Evolutionary conservation across 352 stramenopile species (phyloP).

Genomic region (Globisporangium rhizosaccharum): DNA sequence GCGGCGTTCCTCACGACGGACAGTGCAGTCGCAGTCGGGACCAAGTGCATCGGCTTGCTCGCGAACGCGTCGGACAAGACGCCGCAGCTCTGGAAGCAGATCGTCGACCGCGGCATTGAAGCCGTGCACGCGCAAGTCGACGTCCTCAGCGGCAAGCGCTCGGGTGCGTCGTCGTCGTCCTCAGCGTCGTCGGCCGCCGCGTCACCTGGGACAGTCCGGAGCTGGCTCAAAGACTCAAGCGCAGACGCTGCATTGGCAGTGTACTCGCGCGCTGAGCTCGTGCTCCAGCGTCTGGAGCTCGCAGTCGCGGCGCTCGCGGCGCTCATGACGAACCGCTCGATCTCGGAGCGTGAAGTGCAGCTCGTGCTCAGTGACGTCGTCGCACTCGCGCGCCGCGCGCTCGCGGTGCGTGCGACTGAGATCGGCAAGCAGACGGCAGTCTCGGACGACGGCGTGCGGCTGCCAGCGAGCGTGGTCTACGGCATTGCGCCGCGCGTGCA

Average conservation of each 20-base stretch:
- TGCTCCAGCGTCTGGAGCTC: constrained; percentile 33
- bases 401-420: constrained; percentile 59
- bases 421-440: constrained; percentile 78
- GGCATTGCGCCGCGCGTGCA: constrained; percentile 59
- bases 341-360: constrained; percentile 78
- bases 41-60: constrained; percentile 41
- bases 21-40: constrained; percentile 17
- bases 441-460: constrained; percentile 68
- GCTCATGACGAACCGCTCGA: constrained; percentile 36
- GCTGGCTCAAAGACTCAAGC: constrained; percentile 49
- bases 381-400: constrained; percentile 45
- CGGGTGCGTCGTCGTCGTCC: constrained; percentile 9
- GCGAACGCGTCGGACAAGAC: constrained; percentile 62
- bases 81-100: constrained; percentile 55
- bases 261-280: constrained; percentile 50
- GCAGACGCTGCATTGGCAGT: constrained; percentile 32
- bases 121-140: constrained; percentile 64
- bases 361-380: constrained; percentile 53
- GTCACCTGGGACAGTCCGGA: constrained; percentile 40
- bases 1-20: constrained; percentile 21
- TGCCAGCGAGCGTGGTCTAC: constrained; percentile 71
- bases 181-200: constrained; percentile 26
- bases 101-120: constrained; percentile 54
- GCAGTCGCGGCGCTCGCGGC: constrained; percentile 35
- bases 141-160: constrained; percentile 51